These are phyloP conservation scores for Alternaria triticimaculans DNA, from an alignment of 2,329 filamentous ascomycete species.

Conservation along the genomic window DNA sequence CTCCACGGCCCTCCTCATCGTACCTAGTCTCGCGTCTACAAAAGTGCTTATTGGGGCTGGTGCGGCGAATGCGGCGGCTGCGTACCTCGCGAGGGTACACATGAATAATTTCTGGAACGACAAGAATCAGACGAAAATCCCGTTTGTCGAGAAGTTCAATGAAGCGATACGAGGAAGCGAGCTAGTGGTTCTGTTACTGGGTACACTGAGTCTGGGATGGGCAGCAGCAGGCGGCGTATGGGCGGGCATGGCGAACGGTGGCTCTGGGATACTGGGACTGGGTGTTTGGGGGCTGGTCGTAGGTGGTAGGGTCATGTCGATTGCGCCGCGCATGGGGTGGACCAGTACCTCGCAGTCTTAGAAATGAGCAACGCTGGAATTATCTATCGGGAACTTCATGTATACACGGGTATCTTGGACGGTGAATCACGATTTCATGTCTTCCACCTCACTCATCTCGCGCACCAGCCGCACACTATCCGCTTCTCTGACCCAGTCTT, in stretches of 20 bases:
- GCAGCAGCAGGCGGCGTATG: constrained; percentile 23
- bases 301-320: constrained; percentile 1
- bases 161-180: constrained; percentile 44
- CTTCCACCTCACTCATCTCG: constrained; percentile 29
- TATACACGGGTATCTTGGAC: neutral
- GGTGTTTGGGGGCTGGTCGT: constrained; percentile 9
- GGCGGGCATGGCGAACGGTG: constrained; percentile 16
- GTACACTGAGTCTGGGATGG: constrained; percentile 29
- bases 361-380: too few species aligned
- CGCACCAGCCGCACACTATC: constrained; percentile 41
- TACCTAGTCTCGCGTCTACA: constrained; percentile 11
- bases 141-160: constrained; percentile 47
- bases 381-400: too few species aligned
- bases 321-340: constrained; percentile 10
- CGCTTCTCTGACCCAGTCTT: constrained; percentile 73
- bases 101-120: constrained; percentile 46
- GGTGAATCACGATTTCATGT: constrained; percentile 1
- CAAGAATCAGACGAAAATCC: constrained; percentile 39
- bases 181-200: constrained; percentile 33
- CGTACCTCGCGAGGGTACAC: constrained; percentile 29
- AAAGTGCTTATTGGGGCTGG: constrained; percentile 9
- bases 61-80: constrained; percentile 18
- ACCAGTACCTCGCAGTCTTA: neutral
- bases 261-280: constrained; percentile 9
- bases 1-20: constrained; percentile 23